These are phyloP conservation scores for Pseudogymnoascus sp. DNA, from an alignment of 2,329 filamentous ascomycete genomes.

Conservation along the genomic window DNA sequence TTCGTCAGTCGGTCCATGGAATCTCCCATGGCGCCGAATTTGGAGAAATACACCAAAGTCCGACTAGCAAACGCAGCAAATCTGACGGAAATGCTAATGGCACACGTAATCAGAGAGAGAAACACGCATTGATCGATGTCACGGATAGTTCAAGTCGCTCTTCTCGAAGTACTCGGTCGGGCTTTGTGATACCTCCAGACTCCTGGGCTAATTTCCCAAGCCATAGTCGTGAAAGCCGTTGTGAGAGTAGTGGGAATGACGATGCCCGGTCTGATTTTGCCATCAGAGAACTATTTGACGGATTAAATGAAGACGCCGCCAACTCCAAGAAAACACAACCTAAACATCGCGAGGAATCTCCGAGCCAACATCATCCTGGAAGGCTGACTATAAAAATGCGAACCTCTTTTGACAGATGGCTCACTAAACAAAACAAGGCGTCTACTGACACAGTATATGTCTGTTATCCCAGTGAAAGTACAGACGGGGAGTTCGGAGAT, in stretches of 20 bases:
- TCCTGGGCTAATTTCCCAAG: slow-evolving; percentile 25
- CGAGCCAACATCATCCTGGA: neutral
- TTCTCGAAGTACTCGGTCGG: neutral
- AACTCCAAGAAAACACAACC: neutral
- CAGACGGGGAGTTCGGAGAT: slow-evolving; percentile 21
- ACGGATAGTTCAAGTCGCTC: neutral
- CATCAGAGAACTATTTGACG: slow-evolving; percentile 3
- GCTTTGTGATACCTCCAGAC: slow-evolving; percentile 19
- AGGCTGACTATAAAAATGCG: neutral
- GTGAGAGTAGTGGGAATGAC: slow-evolving; percentile 14
- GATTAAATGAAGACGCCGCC: neutral
- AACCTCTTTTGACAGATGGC: slow-evolving; percentile 2
- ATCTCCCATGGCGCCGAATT: neutral
- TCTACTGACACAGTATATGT: slow-evolving; percentile 16
- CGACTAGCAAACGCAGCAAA: neutral
- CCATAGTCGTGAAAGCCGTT: slow-evolving; percentile 22
- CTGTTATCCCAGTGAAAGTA: slow-evolving; percentile 21
- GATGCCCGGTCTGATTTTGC: slow-evolving; percentile 23
- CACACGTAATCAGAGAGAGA: neutral
- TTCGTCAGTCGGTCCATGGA: neutral
- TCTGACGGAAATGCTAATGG: neutral
- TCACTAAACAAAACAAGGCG: neutral
- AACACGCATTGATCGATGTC: neutral
- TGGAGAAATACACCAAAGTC: neutral
- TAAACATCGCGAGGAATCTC: neutral